Base-by-base conservation (phyloP, 192 early-diverging fungal genomes). In the Coemansia guatemalensis region DNA sequence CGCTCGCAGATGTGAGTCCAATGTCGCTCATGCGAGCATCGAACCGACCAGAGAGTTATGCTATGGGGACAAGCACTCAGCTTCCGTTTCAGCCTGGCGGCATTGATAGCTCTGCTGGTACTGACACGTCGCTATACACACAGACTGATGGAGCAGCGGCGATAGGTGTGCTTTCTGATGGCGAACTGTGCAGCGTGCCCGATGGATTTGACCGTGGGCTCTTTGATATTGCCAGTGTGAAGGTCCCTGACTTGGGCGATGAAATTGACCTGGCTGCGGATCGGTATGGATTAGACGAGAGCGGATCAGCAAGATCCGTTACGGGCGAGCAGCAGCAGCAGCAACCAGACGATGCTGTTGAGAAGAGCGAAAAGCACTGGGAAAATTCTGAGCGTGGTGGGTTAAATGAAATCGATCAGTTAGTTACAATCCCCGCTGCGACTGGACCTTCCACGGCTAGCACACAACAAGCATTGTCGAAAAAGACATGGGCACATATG, bases 401-500 rank as follows among this genome's bases (percentile, higher is more conserved):
- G 59, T 44, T 64, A 9, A 56, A 33, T 26, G 65, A 62, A 26
- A 35, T 69, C 11, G 65, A 74, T 22, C 26, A 47, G 41, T 65
- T 74, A 7, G 67, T 64, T 17, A 14, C 27, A 25, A 23, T 20
- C 9, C 8, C 3, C 44, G 24, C 5, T 47, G 17, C n/a, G 18
- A 25, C 2, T 22, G 33, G 33, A 7, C 48, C 11, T 29, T 30
- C 29, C 6, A 48, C 50, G n/a, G 23, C 48, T 22, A 2, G 22
- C 1, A 4, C 35, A 35, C 60, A 41, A 9, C 23, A 7, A 9
- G 60, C 32, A 12, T 65, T 62, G 22, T 44, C 35, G 3, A 84
- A 81, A 24, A 80, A 83, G 32, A 85, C 92, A 60, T 99, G 95
- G 95, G 95, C 95, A 6, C 95, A 99, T 64, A 86, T 91, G 39